phyloP scores from a whole-genome alignment of 306 rosid species.

The Amphicarpaea edgeworthii region DNA sequence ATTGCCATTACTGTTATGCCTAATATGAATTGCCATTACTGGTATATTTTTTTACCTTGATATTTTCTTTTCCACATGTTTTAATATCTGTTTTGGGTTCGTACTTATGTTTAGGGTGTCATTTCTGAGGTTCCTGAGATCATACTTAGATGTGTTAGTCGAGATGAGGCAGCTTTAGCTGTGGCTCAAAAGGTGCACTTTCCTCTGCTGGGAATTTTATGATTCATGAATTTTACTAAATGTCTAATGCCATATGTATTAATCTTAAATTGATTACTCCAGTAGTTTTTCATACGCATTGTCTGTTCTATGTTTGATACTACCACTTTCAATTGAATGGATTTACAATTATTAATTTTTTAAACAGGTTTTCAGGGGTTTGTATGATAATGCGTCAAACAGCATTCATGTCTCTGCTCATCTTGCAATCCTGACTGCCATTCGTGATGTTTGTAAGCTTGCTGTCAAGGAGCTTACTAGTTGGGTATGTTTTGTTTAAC shows the following conservation, averaged over 20 bases:
- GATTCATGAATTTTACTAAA: conserved; percentile 15
- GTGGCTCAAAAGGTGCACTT: conserved; percentile 90
- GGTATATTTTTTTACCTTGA: conserved; percentile 21
- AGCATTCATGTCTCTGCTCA: conserved; percentile 75
- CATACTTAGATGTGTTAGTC: conserved; percentile 85
- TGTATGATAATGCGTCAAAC: conserved; percentile 84
- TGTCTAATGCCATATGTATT: background rate
- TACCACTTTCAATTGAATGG: conserved; percentile 34
- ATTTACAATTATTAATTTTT: conserved; percentile 19
- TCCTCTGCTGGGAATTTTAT: conserved; percentile 9
- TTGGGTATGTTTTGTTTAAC: conserved; percentile 74
- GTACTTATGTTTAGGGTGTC: conserved; percentile 63
- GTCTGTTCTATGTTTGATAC: conserved; percentile 9
- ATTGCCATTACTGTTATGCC: background rate
- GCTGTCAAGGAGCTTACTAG: conserved; percentile 95
- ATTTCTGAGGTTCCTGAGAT: conserved; percentile 94
- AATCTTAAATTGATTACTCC: conserved; percentile 23
- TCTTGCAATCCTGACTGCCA: conserved; percentile 86
- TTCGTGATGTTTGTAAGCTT: conserved; percentile 99
- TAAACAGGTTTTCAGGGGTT: conserved; percentile 82
- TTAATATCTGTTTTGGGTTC: conserved; percentile 37
- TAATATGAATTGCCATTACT: background rate
- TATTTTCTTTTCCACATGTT: background rate
- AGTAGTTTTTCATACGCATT: conserved; percentile 8
- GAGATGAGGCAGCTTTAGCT: conserved; percentile 99